A percentile compares a stretch with the other conserved stretches of the same genome.
Conservation (phyloP, 2,329 filamentous ascomycete genomes). For the Botrytis hyacinthi region DNA sequence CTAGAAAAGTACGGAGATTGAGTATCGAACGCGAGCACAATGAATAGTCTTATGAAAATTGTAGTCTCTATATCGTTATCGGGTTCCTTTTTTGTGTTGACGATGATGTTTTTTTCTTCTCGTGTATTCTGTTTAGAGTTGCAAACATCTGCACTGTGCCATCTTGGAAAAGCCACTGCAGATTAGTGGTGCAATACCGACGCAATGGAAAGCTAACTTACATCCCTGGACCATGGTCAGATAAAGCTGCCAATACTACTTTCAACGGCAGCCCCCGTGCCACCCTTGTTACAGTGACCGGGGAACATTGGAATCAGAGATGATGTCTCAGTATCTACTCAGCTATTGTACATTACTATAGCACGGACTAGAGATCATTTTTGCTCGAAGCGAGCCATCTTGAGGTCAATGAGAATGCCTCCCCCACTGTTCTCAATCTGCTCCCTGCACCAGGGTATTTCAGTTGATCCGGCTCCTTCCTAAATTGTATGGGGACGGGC, state of each 20-base stretch:
- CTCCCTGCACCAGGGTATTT: not conserved
- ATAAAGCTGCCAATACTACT: not conserved
- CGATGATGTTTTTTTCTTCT: not conserved
- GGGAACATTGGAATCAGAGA: not conserved
- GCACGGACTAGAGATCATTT: not conserved
- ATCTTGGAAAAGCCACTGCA: not conserved
- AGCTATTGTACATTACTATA: too few species aligned
- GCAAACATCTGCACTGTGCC: not conserved
- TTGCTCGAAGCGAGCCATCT: not conserved
- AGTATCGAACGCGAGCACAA: not conserved
- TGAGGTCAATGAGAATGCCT: not conserved
- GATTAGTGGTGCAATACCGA: not conserved
- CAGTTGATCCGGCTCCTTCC: not conserved
- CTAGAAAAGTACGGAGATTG: not conserved
- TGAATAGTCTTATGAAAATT: not conserved
- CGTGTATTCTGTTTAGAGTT: not conserved
- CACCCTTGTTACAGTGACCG: not conserved
- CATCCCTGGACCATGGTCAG: not conserved
- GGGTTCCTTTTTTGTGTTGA: not conserved
- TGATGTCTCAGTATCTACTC: not conserved
- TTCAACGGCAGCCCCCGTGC: not conserved
- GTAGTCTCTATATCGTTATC: not conserved
- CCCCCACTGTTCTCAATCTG: not conserved
- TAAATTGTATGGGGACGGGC: not conserved
- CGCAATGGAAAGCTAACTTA: not conserved